phyloP scores from a whole-genome alignment of 495 filamentous ascomycete species.

The Penicillium pulvis region DNA sequence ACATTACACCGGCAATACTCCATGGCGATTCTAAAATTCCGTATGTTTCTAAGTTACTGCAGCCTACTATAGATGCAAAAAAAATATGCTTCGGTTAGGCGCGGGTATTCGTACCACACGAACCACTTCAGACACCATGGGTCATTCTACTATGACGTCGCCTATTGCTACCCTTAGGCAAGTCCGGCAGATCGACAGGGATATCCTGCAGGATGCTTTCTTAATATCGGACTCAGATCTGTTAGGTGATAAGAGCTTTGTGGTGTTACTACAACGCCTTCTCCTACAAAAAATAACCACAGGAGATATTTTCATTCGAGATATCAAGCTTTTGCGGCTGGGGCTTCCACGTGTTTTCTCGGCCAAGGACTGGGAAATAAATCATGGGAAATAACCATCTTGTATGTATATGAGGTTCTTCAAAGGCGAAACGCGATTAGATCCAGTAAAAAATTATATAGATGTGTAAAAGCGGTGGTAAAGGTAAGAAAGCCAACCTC shows the following conservation, averaged over 20 bases:
- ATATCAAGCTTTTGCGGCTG: background rate
- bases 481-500: conserved; percentile 22
- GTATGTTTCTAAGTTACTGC: background rate
- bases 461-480: conserved; percentile 26
- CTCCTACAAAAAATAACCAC: background rate
- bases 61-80: background rate
- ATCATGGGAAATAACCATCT: background rate
- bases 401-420: background rate
- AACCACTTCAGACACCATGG: background rate
- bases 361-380: background rate
- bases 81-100: background rate
- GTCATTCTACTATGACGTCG: background rate
- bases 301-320: background rate
- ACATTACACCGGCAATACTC: background rate
- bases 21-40: too few relatives aligned
- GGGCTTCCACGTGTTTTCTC: background rate
- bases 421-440: background rate
- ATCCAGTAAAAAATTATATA: conserved; percentile 26
- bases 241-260: background rate
- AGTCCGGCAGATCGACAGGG: background rate
- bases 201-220: background rate
- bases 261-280: background rate
- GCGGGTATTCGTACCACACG: background rate
- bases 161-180: background rate
- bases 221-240: too few relatives aligned